Conservation (phyloP, 306 rosid genomes). For the Glycine latifolia region DNA sequence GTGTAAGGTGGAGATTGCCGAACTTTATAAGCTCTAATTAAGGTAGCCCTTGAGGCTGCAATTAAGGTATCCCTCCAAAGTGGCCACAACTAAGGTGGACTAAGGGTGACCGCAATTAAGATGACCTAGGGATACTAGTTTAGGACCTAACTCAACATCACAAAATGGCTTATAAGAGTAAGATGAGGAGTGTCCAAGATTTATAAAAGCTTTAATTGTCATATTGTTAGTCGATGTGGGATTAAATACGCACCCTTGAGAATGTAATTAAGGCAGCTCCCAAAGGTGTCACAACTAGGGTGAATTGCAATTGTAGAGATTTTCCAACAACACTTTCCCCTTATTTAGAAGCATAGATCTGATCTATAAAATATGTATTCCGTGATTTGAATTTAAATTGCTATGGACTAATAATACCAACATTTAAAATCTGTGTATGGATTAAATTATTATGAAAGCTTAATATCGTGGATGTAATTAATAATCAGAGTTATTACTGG, state of each 20-base stretch:
- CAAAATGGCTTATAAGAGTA: neutral
- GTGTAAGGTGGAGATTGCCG: neutral
- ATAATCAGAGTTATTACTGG: slow-evolving; percentile 2
- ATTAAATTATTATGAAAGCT: neutral
- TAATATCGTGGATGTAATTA: neutral
- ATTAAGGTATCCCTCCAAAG: too few species aligned
- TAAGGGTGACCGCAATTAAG: neutral
- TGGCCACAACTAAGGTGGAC: neutral
- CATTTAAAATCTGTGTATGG: neutral
- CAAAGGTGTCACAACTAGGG: neutral
- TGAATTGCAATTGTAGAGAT: neutral
- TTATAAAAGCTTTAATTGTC: neutral
- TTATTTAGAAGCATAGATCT: slow-evolving; percentile 15
- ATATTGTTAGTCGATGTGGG: neutral
- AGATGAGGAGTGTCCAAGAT: neutral
- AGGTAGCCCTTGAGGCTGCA: too few species aligned
- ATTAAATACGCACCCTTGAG: neutral
- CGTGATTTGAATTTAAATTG: slow-evolving; percentile 12
- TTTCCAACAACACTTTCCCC: neutral
- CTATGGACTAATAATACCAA: neutral
- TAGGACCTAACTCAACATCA: neutral
- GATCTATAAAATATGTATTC: slow-evolving; percentile 18
- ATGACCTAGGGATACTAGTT: neutral
- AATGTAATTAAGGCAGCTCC: neutral
- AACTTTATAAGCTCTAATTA: neutral